Evolutionary conservation across 2,329 filamentous ascomycete genomes (phyloP).

Genomic region (Neofusicoccum parvum): DNA sequence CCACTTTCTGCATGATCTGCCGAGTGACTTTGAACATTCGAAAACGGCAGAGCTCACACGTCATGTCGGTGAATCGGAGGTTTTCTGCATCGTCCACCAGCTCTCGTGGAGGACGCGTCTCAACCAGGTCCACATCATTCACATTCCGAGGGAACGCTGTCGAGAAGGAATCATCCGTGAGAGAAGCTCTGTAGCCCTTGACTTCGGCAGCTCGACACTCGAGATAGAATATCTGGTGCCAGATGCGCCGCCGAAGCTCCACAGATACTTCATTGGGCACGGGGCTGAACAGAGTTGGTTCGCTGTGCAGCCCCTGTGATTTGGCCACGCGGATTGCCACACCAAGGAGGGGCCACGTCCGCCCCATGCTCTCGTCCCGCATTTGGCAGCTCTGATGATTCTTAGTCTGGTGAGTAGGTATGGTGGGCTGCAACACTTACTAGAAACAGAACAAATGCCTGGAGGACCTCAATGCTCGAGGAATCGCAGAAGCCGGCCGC

Average conservation of each 20-base stretch:
- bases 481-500: conserved; percentile 39
- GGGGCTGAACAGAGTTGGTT: conserved; percentile 39
- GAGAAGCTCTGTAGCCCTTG: conserved; percentile 39
- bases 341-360: conserved; percentile 41
- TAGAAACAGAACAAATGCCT: conserved; percentile 34
- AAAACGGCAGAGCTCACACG: conserved; percentile 37
- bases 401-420: background rate
- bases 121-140: conserved; percentile 40
- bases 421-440: background rate
- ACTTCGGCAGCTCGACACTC: conserved; percentile 41
- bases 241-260: conserved; percentile 39
- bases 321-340: conserved; percentile 39
- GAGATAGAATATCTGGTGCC: conserved; percentile 40
- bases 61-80: conserved; percentile 32
- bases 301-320: conserved; percentile 40
- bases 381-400: conserved; percentile 17
- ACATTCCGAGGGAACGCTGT: conserved; percentile 40
- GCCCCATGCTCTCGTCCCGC: conserved; percentile 41
- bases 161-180: conserved; percentile 39
- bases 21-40: conserved; percentile 36
- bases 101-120: conserved; percentile 24
- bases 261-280: conserved; percentile 39
- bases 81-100: background rate
- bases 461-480: conserved; percentile 39
- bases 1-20: conserved; percentile 37